Evolutionary conservation across 2,329 filamentous ascomycete species (phyloP).

Genomic region (Periglandula ipomoeae): DNA sequence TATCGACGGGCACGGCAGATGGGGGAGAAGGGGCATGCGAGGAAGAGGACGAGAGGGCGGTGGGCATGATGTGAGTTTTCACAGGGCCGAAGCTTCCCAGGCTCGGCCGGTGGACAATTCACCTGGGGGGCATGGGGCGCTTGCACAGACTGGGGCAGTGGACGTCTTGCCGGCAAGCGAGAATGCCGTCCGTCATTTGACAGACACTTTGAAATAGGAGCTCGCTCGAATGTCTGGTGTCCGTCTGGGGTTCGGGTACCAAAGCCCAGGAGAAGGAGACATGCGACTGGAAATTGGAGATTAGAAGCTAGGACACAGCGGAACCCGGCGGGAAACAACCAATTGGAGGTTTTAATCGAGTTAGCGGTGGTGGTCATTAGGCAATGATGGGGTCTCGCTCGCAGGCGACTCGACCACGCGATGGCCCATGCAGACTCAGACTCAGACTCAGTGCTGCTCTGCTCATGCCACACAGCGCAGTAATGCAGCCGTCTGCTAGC

Average conservation of each 20-base stretch:
- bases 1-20: background rate
- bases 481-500: background rate
- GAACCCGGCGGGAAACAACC: background rate
- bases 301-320: background rate
- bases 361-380: background rate
- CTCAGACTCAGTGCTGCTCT: too few relatives aligned
- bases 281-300: background rate
- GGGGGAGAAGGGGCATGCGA: conserved; percentile 1
- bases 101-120: conserved; percentile 1
- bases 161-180: conserved; percentile 1
- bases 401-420: background rate
- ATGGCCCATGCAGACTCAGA: background rate
- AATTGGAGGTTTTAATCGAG: background rate
- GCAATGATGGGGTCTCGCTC: background rate
- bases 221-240: background rate
- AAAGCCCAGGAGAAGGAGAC: background rate
- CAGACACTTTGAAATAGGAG: background rate
- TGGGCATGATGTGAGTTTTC: conserved; percentile 10
- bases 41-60: background rate
- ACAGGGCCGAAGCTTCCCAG: conserved; percentile 5
- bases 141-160: background rate
- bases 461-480: too few relatives aligned
- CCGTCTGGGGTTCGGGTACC: conserved; percentile 3
- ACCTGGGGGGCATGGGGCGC: conserved; percentile 5
- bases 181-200: background rate